These are phyloP conservation scores for Epichloe typhina DNA, from an alignment of 2,329 filamentous ascomycete genomes.

Conservation along the genomic window DNA sequence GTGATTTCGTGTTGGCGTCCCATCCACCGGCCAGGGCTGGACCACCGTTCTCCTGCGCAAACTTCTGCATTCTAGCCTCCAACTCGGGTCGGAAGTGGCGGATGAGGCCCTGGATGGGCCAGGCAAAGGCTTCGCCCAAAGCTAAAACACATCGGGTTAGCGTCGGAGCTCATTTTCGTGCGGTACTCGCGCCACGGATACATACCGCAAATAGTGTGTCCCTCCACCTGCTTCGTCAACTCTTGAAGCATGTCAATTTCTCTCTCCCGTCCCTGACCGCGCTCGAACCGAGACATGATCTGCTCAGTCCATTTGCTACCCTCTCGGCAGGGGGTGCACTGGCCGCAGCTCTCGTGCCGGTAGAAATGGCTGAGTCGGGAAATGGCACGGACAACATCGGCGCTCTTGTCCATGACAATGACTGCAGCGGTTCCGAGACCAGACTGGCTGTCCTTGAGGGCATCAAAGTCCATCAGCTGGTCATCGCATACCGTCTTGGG, in stretches of 20 bases:
- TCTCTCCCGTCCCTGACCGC: conserved; percentile 76
- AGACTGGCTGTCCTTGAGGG: conserved; percentile 92
- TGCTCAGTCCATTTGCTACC: conserved; percentile 98
- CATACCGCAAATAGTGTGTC: conserved; percentile 93
- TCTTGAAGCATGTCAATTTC: conserved; percentile 99
- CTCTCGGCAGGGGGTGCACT: conserved; percentile 98
- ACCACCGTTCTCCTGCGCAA: conserved; percentile 59
- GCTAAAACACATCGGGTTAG: conserved; percentile 30
- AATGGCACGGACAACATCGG: conserved; percentile 90
- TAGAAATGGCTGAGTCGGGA: conserved; percentile 92
- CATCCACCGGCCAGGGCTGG: conserved; percentile 76
- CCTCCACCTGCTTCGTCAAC: conserved; percentile 97
- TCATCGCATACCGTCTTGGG: conserved; percentile 84
- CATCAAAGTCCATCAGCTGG: conserved; percentile 98
- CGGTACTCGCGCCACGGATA: conserved; percentile 8
- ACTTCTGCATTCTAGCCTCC: conserved; percentile 78
- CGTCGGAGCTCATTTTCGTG: not conserved
- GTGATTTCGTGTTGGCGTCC: conserved; percentile 57
- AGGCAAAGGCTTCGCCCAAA: conserved; percentile 93
- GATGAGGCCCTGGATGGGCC: conserved; percentile 96
- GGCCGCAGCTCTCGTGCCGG: conserved; percentile 94
- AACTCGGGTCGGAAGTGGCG: conserved; percentile 95
- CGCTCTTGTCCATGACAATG: conserved; percentile 98
- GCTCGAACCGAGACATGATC: conserved; percentile 95
- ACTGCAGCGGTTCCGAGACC: conserved; percentile 95